Base-by-base conservation (phyloP, 352 stramenopile genomes). In the Globisporangium cylindrosporum region DNA sequence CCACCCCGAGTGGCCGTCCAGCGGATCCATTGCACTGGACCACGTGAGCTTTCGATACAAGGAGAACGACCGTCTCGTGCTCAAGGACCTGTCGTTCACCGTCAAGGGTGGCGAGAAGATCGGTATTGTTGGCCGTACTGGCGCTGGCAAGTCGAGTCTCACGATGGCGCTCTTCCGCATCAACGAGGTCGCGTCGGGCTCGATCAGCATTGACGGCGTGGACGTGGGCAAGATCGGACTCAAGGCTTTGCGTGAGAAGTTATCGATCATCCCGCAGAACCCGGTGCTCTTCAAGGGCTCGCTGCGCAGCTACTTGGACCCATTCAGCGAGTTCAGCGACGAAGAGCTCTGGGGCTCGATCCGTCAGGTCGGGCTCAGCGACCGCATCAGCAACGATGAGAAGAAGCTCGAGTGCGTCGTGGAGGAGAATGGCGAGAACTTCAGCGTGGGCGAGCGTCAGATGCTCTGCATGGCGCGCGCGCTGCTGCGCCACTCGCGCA, bases 221-320 rank as follows among this genome's bases (percentile, higher is more conserved):
- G 66, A 97, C 70, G 49, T 97, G 15, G 66, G 68, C 7, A 85
- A 66, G 34, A 68, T 98, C 3, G 75, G 80, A 24, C 73, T 98
- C 27, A 73, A 77, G n/a, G 79, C 92, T 61, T 74, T 97, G 8
- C 79, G 92, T 46, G 66, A 84, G 24, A 80, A 70, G 10, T 59
- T 97, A 54, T 87, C 87, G 3, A 94, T 98, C 57, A 97, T 98
- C 48, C 90, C 94, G 12, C 94, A 98, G 75, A 97, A 70, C 63
- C 92, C 91, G 0, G 89, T 98, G 8, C 71, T 98, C 20, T 97
- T 98, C 69, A 80, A 82, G 20, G 92, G 83, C 9, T 89, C 90
- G 20, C 57, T 99, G n/a, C 75, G 91, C 29, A 72, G 83, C 49
- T 96, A 95, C 62, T 62, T 98, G 6, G 92, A 98, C 75, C 94